phyloP scores from a whole-genome alignment of 345 rosid species.

The Punica granatum region DNA sequence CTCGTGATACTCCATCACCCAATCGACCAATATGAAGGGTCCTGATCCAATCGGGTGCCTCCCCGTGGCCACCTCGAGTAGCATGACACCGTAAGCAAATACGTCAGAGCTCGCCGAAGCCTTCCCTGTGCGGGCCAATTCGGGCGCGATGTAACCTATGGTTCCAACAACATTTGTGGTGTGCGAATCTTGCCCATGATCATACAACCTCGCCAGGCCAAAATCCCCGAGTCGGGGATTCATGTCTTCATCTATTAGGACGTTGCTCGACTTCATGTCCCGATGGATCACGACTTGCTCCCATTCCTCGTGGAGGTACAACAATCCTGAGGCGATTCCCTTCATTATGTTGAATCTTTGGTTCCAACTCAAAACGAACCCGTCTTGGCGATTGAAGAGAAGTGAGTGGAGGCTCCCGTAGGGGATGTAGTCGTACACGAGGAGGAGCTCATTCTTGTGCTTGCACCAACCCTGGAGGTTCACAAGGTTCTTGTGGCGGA shows the following conservation, averaged over 20 bases:
- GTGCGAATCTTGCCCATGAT: conserved; percentile 48
- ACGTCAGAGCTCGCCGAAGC: conserved; percentile 61
- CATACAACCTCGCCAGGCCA: conserved; percentile 68
- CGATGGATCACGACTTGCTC: conserved; percentile 67
- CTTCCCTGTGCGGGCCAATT: conserved; percentile 59
- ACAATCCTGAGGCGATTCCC: conserved; percentile 58
- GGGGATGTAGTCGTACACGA: conserved; percentile 62
- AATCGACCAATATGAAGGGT: conserved; percentile 26
- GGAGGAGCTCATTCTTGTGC: conserved; percentile 45
- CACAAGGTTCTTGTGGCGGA: conserved; percentile 60
- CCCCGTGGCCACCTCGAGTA: conserved; percentile 64
- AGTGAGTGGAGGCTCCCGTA: conserved; percentile 60
- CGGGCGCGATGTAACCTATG: conserved; percentile 71
- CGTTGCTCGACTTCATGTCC: conserved; percentile 73
- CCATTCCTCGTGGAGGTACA: conserved; percentile 74
- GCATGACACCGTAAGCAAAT: conserved; percentile 54
- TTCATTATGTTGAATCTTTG: conserved; percentile 57
- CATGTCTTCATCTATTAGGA: conserved; percentile 59
- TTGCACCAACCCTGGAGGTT: conserved; percentile 79
- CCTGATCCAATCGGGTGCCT: conserved; percentile 33
- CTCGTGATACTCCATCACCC: conserved; percentile 25
- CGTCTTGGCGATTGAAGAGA: conserved; percentile 21
- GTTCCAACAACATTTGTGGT: conserved; percentile 63
- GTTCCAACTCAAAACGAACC: conserved; percentile 44
- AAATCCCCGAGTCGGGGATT: conserved; percentile 66